phyloP scores from a whole-genome alignment of 345 rosid species.

The Hibiscus trionum region DNA sequence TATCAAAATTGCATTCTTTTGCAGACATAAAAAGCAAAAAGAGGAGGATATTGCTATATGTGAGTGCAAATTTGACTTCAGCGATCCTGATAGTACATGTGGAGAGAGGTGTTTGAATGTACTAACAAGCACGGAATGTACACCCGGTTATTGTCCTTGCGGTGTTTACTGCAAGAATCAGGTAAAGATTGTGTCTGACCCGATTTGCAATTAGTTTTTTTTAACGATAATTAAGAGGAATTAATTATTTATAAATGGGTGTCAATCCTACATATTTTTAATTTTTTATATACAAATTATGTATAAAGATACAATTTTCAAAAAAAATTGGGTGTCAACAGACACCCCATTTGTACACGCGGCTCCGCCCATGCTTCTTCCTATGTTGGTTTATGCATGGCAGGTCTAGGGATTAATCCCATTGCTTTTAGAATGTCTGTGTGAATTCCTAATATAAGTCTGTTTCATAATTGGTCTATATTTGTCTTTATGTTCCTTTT shows the following conservation, averaged over 20 bases:
- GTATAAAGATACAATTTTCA: too few species aligned
- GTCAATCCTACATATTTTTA: too few species aligned
- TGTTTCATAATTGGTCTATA: background rate
- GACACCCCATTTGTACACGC: too few species aligned
- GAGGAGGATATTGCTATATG: slow-evolving; percentile 92
- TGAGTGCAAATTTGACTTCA: slow-evolving; percentile 60
- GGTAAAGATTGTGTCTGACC: slow-evolving; percentile 25
- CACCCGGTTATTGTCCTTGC: slow-evolving; percentile 73
- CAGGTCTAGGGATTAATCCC: background rate
- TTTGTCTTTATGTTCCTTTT: background rate
- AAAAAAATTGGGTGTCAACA: too few species aligned
- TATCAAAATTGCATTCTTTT: background rate
- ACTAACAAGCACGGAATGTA: slow-evolving; percentile 85
- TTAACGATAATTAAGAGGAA: too few species aligned
- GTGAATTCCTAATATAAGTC: background rate
- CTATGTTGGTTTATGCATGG: background rate
- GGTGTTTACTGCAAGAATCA: slow-evolving; percentile 75
- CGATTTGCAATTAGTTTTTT: too few species aligned
- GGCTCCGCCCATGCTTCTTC: background rate
- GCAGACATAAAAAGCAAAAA: slow-evolving; percentile 83
- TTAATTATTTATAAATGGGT: too few species aligned
- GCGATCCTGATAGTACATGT: slow-evolving; percentile 71
- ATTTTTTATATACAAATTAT: too few species aligned
- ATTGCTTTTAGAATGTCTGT: background rate
- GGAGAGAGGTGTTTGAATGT: slow-evolving; percentile 85